Base-by-base conservation (phyloP, 2,329 filamentous ascomycete genomes). In the Lachnellula willkommii region DNA sequence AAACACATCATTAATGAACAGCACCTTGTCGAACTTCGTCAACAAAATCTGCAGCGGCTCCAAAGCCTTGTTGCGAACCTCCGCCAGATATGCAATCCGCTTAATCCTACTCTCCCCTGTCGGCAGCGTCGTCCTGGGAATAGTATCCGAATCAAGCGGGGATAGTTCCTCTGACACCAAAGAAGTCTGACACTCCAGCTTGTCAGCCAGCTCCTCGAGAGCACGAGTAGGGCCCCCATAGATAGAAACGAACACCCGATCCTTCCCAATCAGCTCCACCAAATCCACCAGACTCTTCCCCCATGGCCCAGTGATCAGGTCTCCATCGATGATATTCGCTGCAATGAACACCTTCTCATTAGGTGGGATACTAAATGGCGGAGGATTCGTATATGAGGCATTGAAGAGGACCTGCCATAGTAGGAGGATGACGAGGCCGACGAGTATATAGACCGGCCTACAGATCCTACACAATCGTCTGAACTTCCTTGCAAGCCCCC, bases 291-390 rank as follows among this genome's bases (percentile, higher is more conserved):
- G 67, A 24, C 78, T 76, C 57, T 77, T 68, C 0, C 83, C 86
- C 87, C 87, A 91, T 28, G 75, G 72, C 1, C 87, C 86, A 6
- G 75, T 72, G 0, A 85, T 79, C 20, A 90, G 72, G 2, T 77
- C 72, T 1, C 84, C 85, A 64, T 90, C 86, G 63, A 87, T 87
- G 53, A 91, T 76, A 64, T 84, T 88, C 15, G 87, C 82, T 1
- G 84, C 84, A 51, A 91, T 87, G 66, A 87, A 90, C n/a, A 90
- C 74, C 64, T 83, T 87, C 68, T 90, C 84, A 50, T 81, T 75
- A 46, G 61, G 57, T 0, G 68, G 62, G 57, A 75, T 76, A 57
- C 75, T 75, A 58, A 77, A 76, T 2, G 65, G 58, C 7, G 72
- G 73, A 2, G 71, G 71, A 32, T 67, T 66, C 7, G 65, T 69